A percentile compares a stretch with the other conserved stretches of the same genome.
These are phyloP conservation scores for Hypoxylon trugodes DNA, from an alignment of 495 filamentous ascomycete species.

Conservation along the genomic window DNA sequence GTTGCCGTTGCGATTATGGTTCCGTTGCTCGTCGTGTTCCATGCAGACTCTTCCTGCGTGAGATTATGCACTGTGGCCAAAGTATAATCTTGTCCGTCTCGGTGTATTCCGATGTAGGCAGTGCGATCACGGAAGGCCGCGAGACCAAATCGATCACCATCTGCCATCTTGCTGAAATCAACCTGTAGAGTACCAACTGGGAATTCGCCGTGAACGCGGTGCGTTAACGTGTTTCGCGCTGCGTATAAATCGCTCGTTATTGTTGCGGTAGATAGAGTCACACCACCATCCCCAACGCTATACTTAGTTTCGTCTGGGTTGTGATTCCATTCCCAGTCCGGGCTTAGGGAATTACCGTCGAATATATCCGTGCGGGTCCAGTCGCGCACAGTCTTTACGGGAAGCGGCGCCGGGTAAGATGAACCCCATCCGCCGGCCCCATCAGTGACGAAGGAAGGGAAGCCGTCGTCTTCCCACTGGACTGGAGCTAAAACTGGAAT, in stretches of 20 bases:
- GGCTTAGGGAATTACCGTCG: constrained; percentile 44
- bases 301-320: constrained; percentile 60
- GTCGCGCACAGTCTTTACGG: constrained; percentile 26
- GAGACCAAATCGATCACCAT: constrained; percentile 62
- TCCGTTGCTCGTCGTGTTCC: constrained; percentile 54
- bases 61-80: constrained; percentile 36
- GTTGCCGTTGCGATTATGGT: constrained; percentile 45
- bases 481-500: constrained; percentile 66
- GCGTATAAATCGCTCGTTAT: constrained; percentile 61
- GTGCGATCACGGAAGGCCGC: constrained; percentile 60
- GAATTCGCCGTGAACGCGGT: constrained; percentile 59
- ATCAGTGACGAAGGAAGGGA: constrained; percentile 51
- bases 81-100: constrained; percentile 34
- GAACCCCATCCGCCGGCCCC: constrained; percentile 55
- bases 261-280: constrained; percentile 59
- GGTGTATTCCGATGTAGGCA: constrained; percentile 61
- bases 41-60: constrained; percentile 41
- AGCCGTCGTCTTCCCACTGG: constrained; percentile 59
- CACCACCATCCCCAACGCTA: constrained; percentile 21
- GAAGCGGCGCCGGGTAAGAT: constrained; percentile 54
- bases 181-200: constrained; percentile 57
- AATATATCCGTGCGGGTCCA: constrained; percentile 57
- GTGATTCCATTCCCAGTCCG: constrained; percentile 70
- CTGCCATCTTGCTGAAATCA: constrained; percentile 55
- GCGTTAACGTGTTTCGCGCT: constrained; percentile 66